These are phyloP conservation scores for Gnomoniopsis sp. DNA, from an alignment of 2,329 filamentous ascomycete species.

Conservation along the genomic window DNA sequence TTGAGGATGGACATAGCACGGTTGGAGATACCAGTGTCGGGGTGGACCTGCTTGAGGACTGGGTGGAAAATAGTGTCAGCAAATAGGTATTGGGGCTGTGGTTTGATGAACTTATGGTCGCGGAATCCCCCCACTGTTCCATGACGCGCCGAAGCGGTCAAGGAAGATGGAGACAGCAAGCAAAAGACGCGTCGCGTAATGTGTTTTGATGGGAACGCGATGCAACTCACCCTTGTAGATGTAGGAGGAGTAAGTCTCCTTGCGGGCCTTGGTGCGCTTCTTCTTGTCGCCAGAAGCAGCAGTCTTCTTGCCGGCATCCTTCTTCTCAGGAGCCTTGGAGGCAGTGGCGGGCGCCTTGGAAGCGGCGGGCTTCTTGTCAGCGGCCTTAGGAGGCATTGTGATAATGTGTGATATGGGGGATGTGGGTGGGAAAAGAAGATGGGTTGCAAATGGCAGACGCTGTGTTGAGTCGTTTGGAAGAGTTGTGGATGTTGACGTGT, in stretches of 20 bases:
- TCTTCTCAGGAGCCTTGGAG: constrained; percentile 80
- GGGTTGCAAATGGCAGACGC: constrained; percentile 18
- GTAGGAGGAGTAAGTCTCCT: constrained; percentile 99
- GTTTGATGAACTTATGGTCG: neutral
- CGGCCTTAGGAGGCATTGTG: constrained; percentile 97
- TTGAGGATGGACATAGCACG: constrained; percentile 99
- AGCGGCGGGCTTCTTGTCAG: constrained; percentile 98
- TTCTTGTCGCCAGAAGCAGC: constrained; percentile 97
- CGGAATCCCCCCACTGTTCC: neutral
- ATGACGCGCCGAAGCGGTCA: constrained; percentile 10
- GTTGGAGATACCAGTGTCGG: constrained; percentile 99
- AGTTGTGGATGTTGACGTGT: constrained; percentile 38
- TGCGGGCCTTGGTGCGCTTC: constrained; percentile 99
- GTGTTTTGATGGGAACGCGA: neutral
- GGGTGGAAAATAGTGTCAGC: constrained; percentile 28
- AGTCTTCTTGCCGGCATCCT: constrained; percentile 99
- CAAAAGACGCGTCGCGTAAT: constrained; percentile 20
- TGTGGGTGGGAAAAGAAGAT: constrained; percentile 19
- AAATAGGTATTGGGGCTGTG: constrained; percentile 13
- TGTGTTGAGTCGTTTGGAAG: constrained; percentile 32
- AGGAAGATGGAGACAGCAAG: neutral
- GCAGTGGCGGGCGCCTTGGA: constrained; percentile 86
- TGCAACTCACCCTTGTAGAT: constrained; percentile 92
- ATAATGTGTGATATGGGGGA: constrained; percentile 16
- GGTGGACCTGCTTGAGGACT: constrained; percentile 99